These are phyloP conservation scores for Tylopilus sp. DNA, from an alignment of 1,284 basidiomycete genomes.

Conservation along the genomic window DNA sequence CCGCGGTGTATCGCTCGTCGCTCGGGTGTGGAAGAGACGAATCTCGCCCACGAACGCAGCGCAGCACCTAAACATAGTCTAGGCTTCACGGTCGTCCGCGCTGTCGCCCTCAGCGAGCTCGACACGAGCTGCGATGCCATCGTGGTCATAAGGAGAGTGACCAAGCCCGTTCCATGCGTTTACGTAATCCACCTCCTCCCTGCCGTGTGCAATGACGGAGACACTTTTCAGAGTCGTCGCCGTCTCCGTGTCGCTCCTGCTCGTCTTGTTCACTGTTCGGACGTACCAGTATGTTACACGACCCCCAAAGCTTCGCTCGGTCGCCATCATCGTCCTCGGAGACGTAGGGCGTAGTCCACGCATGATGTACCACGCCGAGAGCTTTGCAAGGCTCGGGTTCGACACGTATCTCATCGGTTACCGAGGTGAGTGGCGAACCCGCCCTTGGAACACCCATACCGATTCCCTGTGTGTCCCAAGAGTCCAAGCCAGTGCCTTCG, in stretches of 20 bases:
- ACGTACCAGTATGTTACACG: conserved; percentile 23
- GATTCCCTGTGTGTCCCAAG: conserved; percentile 37
- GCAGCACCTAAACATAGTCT: conserved; percentile 7
- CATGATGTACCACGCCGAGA: conserved; percentile 98
- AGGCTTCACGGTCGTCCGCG: neutral
- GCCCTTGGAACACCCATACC: neutral
- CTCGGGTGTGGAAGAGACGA: conserved; percentile 23
- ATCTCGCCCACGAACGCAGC: conserved; percentile 26
- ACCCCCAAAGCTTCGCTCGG: conserved; percentile 54
- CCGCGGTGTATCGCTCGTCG: conserved; percentile 32
- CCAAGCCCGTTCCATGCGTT: conserved; percentile 3
- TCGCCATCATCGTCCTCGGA: conserved; percentile 88
- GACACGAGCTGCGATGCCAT: conserved; percentile 24
- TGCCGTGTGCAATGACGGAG: conserved; percentile 8
- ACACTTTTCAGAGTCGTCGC: conserved; percentile 2
- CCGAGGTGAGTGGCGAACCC: conserved; percentile 49
- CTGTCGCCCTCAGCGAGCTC: conserved; percentile 17
- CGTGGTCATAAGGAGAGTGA: conserved; percentile 2
- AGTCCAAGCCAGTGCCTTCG: conserved; percentile 67
- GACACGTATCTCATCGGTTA: conserved; percentile 85
- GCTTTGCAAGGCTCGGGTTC: conserved; percentile 79
- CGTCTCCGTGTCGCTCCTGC: conserved; percentile 7
- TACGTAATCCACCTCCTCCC: conserved; percentile 19
- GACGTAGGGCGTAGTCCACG: conserved; percentile 94
- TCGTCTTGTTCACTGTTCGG: conserved; percentile 20